These are phyloP conservation scores for Phytophthora cryptogea DNA, from an alignment of 352 stramenopile genomes.

Conservation along the genomic window DNA sequence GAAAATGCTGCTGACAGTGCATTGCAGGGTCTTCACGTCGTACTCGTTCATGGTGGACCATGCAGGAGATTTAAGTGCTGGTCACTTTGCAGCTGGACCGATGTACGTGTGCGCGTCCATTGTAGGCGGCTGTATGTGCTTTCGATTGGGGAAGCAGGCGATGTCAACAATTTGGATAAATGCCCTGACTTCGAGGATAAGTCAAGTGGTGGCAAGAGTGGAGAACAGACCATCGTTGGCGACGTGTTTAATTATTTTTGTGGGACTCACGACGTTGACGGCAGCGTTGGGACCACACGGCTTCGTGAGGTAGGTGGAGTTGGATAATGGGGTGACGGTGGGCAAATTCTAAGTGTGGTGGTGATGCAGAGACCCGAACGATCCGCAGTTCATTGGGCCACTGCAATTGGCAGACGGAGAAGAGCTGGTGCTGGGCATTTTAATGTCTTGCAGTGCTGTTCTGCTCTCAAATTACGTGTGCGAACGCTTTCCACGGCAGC, in stretches of 20 bases:
- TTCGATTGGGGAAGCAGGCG: constrained; percentile 51
- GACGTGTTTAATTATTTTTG: constrained; percentile 37
- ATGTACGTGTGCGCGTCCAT: constrained; percentile 71
- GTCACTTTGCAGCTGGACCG: constrained; percentile 42
- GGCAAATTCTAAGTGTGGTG: not conserved
- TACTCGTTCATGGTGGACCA: constrained; percentile 90
- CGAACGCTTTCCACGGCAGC: constrained; percentile 26
- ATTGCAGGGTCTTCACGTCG: constrained; percentile 81
- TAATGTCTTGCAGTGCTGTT: constrained; percentile 73
- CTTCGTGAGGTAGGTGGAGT: constrained; percentile 57
- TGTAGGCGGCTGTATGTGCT: constrained; percentile 53
- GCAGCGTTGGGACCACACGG: constrained; percentile 56
- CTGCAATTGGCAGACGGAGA: constrained; percentile 68
- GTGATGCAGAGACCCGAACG: constrained; percentile 73
- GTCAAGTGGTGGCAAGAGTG: constrained; percentile 17
- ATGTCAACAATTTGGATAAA: constrained; percentile 23
- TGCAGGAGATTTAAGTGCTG: constrained; percentile 67
- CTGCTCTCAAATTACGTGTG: constrained; percentile 60
- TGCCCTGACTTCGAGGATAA: constrained; percentile 13
- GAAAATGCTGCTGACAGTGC: not conserved
- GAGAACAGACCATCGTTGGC: constrained; percentile 41
- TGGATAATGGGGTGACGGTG: not conserved
- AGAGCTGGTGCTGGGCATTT: constrained; percentile 68
- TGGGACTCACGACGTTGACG: constrained; percentile 42
- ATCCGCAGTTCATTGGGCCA: constrained; percentile 72